Base-by-base conservation (phyloP, 495 filamentous ascomycete genomes). In the Penicilliopsis zonata region DNA sequence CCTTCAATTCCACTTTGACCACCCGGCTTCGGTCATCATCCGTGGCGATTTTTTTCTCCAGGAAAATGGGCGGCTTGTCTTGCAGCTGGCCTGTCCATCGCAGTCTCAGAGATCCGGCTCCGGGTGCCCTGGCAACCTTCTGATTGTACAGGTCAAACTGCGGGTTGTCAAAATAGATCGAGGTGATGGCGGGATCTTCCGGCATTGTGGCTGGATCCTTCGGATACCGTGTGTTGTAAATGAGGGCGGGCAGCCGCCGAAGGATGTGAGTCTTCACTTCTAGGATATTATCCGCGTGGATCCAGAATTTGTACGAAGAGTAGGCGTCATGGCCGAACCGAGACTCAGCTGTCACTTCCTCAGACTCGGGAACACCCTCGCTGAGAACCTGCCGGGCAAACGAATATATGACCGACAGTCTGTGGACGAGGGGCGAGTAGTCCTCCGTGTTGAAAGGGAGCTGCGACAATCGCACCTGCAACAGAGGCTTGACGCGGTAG, bases 221-320 rank as follows among this genome's bases (percentile, higher is more conserved):
- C 2, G 82, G 78, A 25, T 78, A 74, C 32, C 78, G 72, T 24
- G 90, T 79, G 48, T 90, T 95, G 54, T 94, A 98, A 21, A 98
- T 77, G 8, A 98, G 74, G 19, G 88, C 74, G 1, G 90, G 90
- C 7, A 98, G 67, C 24, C 80, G 82, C 27, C 90, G 81, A 4
- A 96, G 70, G 35, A 98, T 90, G 33, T 79, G 78, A 9, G 90
- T 95, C 63, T 95, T 95, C 40, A 94, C 82, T 58, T 98, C 90
- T 30, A 96, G 72, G 9, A 96, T 63, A 50, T 98, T 96, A 42
- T 96, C 90, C 1, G 72, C 64, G 48, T 98, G 90, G 9, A 98
- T 80, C 90, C 92, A 98, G 62, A 95, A 98, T 63, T 96, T 98
- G 56, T 90, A 76, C 15, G 86, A 84, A n/a, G 73, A 82, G 51